Base-by-base conservation (phyloP, 2,329 filamentous ascomycete genomes). In the Pseudogymnoascus sp. region DNA sequence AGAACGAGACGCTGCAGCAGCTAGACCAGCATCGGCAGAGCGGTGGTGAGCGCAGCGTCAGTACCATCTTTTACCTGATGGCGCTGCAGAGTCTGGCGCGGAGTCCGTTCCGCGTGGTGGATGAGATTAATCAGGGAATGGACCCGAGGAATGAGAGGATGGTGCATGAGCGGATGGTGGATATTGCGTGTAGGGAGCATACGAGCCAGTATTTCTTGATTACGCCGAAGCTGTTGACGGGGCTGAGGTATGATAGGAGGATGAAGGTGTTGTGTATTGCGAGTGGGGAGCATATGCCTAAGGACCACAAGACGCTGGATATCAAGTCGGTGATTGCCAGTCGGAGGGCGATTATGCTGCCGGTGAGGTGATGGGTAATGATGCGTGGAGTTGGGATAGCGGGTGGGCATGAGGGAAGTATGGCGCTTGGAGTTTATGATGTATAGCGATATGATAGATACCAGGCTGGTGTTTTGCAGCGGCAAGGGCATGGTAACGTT, bases 81-180 rank as follows among this genome's bases (percentile, higher is more conserved):
- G 91, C 94, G 4, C 83, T 99, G 26, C 94, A 99, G 74, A 90
- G 90, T 59, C 87, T 99, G 70, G 93, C 94, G 14, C 89, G 92
- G 70, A 92, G 92, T 3, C 94, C 94, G 1, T 99, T 99, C 83
- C 91, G 94, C 61, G 93, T 99, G 59, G 94, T 99, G 64, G 94
- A 99, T 76, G 94, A 99, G 78, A 99, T 99, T 81, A 99, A 99
- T 73, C 94, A 99, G 77, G 94, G 94, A 68, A 99, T 99, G 94
- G 94, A 99, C 74, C 94, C 93, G 45, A 88, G 94, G 70, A 99
- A 99, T 76, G 94, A 99, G 77, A 90, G 94, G 69, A 95, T 97
- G 85, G 92, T 99, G 14, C 94, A 99, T 77, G 91, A 93, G 73
- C 90, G 94, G 66, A 95, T 99, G 89, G 94, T 99, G 7, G 92